Conservation (phyloP, 192 early-diverging fungal genomes). For the Helicostylum pulchrum region DNA sequence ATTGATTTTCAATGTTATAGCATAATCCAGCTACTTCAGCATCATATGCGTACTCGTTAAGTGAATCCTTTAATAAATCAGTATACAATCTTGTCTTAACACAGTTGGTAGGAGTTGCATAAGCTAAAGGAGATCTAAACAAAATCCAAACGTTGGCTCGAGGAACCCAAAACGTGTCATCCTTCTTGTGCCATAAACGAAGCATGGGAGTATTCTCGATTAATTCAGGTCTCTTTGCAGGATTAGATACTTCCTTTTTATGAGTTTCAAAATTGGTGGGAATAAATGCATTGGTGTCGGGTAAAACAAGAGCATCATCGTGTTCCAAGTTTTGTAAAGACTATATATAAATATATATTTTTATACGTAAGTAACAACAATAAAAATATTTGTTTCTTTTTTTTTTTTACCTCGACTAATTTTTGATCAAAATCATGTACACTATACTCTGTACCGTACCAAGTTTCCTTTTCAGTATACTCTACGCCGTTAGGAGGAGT, state of each 20-base stretch:
- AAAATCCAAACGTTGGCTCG: slow-evolving; percentile 77
- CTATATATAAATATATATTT: slow-evolving; percentile 26
- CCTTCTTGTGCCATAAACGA: slow-evolving; percentile 92
- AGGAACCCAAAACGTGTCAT: slow-evolving; percentile 90
- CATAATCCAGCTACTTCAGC: slow-evolving; percentile 85
- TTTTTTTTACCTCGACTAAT: slow-evolving; percentile 48
- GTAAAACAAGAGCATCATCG: slow-evolving; percentile 63
- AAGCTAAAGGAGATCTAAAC: slow-evolving; percentile 69
- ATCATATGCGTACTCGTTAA: slow-evolving; percentile 88
- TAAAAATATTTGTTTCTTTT: slow-evolving; percentile 18
- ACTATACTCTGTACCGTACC: slow-evolving; percentile 83
- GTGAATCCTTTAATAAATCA: slow-evolving; percentile 74
- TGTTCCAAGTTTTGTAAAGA: slow-evolving; percentile 37
- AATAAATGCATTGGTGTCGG: slow-evolving; percentile 80
- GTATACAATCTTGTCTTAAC: slow-evolving; percentile 71
- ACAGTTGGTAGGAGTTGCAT: slow-evolving; percentile 70
- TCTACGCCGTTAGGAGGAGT: slow-evolving; percentile 41
- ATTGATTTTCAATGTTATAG: slow-evolving; percentile 67
- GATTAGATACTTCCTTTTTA: slow-evolving; percentile 35
- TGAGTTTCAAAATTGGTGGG: slow-evolving; percentile 77
- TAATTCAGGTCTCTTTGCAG: slow-evolving; percentile 43
- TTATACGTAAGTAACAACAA: background rate
- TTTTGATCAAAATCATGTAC: slow-evolving; percentile 54
- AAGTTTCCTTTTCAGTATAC: slow-evolving; percentile 60
- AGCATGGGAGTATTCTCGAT: slow-evolving; percentile 53